Conservation (phyloP, 1,139 yeast genomes). For the Suhomyces terraborum region DNA sequence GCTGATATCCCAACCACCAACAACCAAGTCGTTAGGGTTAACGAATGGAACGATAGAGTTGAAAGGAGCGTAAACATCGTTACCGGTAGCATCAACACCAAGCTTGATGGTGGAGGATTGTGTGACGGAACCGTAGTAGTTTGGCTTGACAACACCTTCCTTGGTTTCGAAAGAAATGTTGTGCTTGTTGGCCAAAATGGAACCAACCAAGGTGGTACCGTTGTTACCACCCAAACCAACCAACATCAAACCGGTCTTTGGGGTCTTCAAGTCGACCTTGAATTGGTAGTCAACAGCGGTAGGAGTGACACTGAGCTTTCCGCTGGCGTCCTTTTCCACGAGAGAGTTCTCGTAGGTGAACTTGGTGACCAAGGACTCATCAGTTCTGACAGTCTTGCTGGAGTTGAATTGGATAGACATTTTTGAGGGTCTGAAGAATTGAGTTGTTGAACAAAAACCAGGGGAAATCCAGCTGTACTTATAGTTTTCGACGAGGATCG, state of each 20-base stretch:
- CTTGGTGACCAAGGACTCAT: slow-evolving; percentile 62
- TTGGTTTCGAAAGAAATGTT: slow-evolving; percentile 78
- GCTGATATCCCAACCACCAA: slow-evolving; percentile 95
- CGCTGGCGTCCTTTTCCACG: slow-evolving; percentile 54
- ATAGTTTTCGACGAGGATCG: slow-evolving; percentile 19
- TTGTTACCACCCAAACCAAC: slow-evolving; percentile 98
- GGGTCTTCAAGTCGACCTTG: slow-evolving; percentile 79
- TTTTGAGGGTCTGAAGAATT: slow-evolving; percentile 4
- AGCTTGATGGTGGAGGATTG: slow-evolving; percentile 89
- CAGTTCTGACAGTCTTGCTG: slow-evolving; percentile 60
- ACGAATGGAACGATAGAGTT: slow-evolving; percentile 86
- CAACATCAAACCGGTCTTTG: slow-evolving; percentile 84
- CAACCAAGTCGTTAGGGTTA: slow-evolving; percentile 85
- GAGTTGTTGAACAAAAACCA: neutral
- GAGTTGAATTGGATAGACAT: slow-evolving; percentile 57
- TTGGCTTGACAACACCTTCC: slow-evolving; percentile 77
- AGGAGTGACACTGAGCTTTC: slow-evolving; percentile 69
- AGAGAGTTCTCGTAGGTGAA: slow-evolving; percentile 71
- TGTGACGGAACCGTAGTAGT: slow-evolving; percentile 95
- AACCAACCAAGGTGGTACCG: slow-evolving; percentile 88
- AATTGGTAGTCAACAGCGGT: slow-evolving; percentile 75
- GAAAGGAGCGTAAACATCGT: slow-evolving; percentile 92
- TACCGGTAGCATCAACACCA: slow-evolving; percentile 80
- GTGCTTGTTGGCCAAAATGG: slow-evolving; percentile 83
- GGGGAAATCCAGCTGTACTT: slow-evolving; percentile 20